Evolutionary conservation across 768 basidiomycete species (phyloP).

Genomic region (Cystobasidium onofrii): DNA sequence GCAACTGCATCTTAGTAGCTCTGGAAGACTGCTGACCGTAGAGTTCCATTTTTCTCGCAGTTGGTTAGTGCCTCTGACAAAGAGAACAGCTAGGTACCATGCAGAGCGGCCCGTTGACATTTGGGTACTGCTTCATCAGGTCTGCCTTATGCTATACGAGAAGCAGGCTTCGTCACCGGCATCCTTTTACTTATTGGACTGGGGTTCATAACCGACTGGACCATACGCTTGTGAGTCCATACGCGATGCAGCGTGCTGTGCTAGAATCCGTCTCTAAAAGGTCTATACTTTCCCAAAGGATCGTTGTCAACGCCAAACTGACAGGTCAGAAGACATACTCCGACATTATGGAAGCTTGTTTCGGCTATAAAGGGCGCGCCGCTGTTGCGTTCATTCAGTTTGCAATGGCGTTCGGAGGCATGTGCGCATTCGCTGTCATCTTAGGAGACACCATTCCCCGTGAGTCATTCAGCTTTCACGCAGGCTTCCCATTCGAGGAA

Average conservation of each 20-base stretch:
- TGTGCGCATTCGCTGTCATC: slow-evolving; percentile 97
- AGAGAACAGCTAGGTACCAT: too few species aligned
- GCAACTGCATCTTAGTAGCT: background rate
- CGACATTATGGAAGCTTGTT: slow-evolving; percentile 47
- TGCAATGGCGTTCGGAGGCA: slow-evolving; percentile 92
- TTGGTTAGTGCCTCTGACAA: too few species aligned
- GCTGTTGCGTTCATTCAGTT: slow-evolving; percentile 97
- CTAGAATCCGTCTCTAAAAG: background rate
- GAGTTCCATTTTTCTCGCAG: background rate
- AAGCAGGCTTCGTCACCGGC: slow-evolving; percentile 88
- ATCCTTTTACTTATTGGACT: slow-evolving; percentile 69
- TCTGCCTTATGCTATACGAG: slow-evolving; percentile 83
- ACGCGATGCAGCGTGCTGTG: too few species aligned
- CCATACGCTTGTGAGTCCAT: slow-evolving; percentile 55
- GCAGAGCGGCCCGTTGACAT: too few species aligned
- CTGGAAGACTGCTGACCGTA: background rate
- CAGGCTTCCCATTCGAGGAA: too few species aligned
- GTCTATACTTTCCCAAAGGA: background rate
- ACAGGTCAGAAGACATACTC: slow-evolving; percentile 60
- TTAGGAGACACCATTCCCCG: slow-evolving; percentile 87
- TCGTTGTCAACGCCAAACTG: slow-evolving; percentile 84
- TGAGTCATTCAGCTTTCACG: slow-evolving; percentile 57
- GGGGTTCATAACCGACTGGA: slow-evolving; percentile 89
- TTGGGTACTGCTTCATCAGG: background rate
- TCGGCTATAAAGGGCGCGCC: slow-evolving; percentile 80